Evolutionary conservation across 306 rosid species (phyloP).

Genomic region (Hippophae gyantsensis): DNA sequence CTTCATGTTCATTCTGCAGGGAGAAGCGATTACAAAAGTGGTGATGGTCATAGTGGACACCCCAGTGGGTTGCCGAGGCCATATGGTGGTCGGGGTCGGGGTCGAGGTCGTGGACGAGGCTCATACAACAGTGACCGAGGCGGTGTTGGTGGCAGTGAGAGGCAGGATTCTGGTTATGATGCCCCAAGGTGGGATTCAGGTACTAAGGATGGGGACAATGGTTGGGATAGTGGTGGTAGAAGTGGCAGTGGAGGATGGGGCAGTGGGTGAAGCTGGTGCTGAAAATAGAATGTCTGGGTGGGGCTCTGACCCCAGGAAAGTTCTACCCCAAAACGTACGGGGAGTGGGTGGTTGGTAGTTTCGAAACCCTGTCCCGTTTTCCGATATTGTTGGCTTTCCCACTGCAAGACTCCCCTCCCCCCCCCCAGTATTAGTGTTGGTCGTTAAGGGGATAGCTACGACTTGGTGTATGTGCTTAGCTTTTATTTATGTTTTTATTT

Average conservation of each 20-base stretch:
- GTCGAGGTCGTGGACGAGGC: conserved; percentile 76
- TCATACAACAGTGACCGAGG: conserved; percentile 48
- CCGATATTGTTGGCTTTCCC: no score
- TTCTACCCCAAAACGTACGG: conserved; percentile 17
- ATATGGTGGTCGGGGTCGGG: conserved; percentile 30
- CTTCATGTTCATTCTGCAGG: conserved; percentile 28
- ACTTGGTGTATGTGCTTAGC: no score
- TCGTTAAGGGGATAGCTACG: no score
- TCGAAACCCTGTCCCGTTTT: no score
- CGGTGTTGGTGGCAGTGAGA: conserved; percentile 38
- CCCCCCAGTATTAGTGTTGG: no score
- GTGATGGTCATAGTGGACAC: conserved; percentile 55
- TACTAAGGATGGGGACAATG: conserved; percentile 54
- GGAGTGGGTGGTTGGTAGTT: conserved; percentile 37
- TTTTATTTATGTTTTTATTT: no score
- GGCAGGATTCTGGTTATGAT: conserved; percentile 58
- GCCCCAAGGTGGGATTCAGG: conserved; percentile 55
- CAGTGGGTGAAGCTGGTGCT: conserved; percentile 22
- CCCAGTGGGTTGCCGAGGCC: conserved; percentile 95
- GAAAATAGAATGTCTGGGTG: conserved; percentile 38
- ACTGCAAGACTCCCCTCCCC: no score
- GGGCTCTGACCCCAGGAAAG: conserved; percentile 34
- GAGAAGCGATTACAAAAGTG: conserved; percentile 46
- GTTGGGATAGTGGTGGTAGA: conserved; percentile 26
- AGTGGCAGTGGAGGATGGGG: conserved; percentile 12